These are phyloP conservation scores for Alternaria incomplexa DNA, from an alignment of 2,329 filamentous ascomycete species.

Conservation along the genomic window DNA sequence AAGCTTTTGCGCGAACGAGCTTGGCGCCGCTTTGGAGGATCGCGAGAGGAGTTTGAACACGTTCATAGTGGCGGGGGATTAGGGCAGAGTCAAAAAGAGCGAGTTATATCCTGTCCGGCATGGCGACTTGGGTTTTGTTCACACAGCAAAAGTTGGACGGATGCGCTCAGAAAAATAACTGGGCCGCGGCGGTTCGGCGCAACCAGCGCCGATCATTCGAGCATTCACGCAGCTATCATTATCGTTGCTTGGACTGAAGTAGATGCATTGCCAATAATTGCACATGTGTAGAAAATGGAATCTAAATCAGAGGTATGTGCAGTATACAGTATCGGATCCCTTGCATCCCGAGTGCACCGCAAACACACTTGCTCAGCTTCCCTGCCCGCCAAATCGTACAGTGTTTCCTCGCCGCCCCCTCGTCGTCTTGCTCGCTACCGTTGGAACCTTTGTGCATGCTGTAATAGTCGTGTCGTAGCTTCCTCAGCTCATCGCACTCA, in stretches of 20 bases:
- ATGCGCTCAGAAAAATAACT: conserved; percentile 26
- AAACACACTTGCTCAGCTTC: conserved; percentile 22
- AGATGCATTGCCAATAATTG: conserved; percentile 37
- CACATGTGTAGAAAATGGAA: conserved; percentile 42
- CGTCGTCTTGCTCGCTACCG: neutral
- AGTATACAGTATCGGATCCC: conserved; percentile 45
- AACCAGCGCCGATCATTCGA: conserved; percentile 23
- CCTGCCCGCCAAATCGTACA: conserved; percentile 29
- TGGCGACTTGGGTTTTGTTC: neutral
- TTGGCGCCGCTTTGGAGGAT: conserved; percentile 64
- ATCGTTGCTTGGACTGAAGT: neutral
- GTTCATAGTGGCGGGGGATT: conserved; percentile 61
- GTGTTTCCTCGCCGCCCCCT: conserved; percentile 7
- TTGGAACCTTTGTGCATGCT: conserved; percentile 6
- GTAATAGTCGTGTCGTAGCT: conserved; percentile 10
- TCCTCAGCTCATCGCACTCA: conserved; percentile 23
- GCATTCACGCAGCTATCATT: neutral
- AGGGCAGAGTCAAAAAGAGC: neutral
- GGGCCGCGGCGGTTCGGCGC: conserved; percentile 22
- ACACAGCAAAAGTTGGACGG: conserved; percentile 25
- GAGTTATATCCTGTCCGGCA: neutral
- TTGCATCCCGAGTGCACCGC: conserved; percentile 26
- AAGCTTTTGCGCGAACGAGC: conserved; percentile 53
- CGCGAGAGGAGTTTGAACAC: conserved; percentile 75
- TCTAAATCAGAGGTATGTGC: conserved; percentile 50